phyloP scores from a whole-genome alignment of 768 basidiomycete genomes.

The Termitomyces sp. region DNA sequence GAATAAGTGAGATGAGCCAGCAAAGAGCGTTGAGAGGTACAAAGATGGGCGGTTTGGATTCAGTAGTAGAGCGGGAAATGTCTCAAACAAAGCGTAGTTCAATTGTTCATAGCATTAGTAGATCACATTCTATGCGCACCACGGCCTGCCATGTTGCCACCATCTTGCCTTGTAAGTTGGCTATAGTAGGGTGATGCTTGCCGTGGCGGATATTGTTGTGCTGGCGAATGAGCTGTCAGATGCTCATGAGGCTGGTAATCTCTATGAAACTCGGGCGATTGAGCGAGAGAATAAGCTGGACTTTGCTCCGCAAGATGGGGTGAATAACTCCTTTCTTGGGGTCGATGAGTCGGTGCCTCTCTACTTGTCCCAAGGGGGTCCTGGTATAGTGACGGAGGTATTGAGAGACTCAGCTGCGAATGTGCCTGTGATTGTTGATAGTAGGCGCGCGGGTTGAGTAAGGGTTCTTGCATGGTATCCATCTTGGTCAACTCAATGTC shows the following conservation, averaged over 20 bases:
- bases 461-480: conserved; percentile 56
- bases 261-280: conserved; percentile 18
- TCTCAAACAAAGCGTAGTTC: neutral
- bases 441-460: conserved; percentile 40
- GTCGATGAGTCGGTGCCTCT: conserved; percentile 63
- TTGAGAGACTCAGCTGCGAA: conserved; percentile 34
- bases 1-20: neutral
- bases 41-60: neutral
- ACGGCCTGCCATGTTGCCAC: conserved; percentile 34
- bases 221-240: conserved; percentile 5
- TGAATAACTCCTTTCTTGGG: conserved; percentile 37
- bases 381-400: conserved; percentile 39
- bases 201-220: conserved; percentile 22
- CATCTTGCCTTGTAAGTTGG: conserved; percentile 22
- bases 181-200: conserved; percentile 23
- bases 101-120: neutral
- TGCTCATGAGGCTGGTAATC: conserved; percentile 14
- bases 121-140: conserved; percentile 29
- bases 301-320: conserved; percentile 21
- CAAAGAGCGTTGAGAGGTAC: neutral
- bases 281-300: conserved; percentile 21
- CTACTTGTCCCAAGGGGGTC: conserved; percentile 32
- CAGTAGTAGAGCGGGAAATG: neutral
- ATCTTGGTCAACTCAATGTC: conserved; percentile 55
- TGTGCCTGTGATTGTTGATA: conserved; percentile 28